Evolutionary conservation across 768 basidiomycete species (phyloP).

Genomic region (Trichaptum fuscoviolaceum): DNA sequence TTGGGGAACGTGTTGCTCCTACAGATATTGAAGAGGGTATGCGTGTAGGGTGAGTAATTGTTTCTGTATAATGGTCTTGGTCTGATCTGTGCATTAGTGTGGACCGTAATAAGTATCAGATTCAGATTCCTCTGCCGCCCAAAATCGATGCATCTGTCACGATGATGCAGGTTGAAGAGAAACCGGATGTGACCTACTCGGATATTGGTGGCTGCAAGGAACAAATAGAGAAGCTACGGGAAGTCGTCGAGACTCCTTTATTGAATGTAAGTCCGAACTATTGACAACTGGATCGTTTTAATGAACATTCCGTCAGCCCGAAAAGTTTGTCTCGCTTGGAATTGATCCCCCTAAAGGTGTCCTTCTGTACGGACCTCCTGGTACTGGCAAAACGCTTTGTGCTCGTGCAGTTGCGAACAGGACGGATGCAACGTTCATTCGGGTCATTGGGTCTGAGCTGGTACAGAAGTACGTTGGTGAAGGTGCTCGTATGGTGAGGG

Average conservation of each 20-base stretch:
- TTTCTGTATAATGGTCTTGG: background rate
- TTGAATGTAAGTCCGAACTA: slow-evolving; percentile 62
- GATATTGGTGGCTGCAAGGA: slow-evolving; percentile 99
- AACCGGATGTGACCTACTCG: slow-evolving; percentile 96
- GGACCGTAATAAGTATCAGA: slow-evolving; percentile 95
- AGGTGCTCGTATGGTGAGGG: slow-evolving; percentile 97
- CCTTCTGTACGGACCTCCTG: slow-evolving; percentile 90
- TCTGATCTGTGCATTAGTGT: slow-evolving; percentile 47
- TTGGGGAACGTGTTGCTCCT: slow-evolving; percentile 93
- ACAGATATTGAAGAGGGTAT: slow-evolving; percentile 99
- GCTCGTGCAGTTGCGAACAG: slow-evolving; percentile 98
- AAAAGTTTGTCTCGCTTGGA: slow-evolving; percentile 95
- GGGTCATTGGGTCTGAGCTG: slow-evolving; percentile 97
- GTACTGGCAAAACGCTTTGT: slow-evolving; percentile 98
- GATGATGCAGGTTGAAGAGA: slow-evolving; percentile 99
- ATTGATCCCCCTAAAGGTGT: slow-evolving; percentile 99
- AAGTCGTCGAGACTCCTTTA: slow-evolving; percentile 95
- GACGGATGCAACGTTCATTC: slow-evolving; percentile 98
- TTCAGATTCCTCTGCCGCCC: slow-evolving; percentile 96
- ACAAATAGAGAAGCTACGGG: slow-evolving; percentile 97
- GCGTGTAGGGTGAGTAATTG: slow-evolving; percentile 84
- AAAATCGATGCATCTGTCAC: slow-evolving; percentile 99
- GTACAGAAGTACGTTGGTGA: slow-evolving; percentile 99
- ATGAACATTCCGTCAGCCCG: slow-evolving; percentile 61
- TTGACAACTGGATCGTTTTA: slow-evolving; percentile 10